Evolutionary conservation across 2,329 filamentous ascomycete species (phyloP).

Genomic region (Neonectria sp.): DNA sequence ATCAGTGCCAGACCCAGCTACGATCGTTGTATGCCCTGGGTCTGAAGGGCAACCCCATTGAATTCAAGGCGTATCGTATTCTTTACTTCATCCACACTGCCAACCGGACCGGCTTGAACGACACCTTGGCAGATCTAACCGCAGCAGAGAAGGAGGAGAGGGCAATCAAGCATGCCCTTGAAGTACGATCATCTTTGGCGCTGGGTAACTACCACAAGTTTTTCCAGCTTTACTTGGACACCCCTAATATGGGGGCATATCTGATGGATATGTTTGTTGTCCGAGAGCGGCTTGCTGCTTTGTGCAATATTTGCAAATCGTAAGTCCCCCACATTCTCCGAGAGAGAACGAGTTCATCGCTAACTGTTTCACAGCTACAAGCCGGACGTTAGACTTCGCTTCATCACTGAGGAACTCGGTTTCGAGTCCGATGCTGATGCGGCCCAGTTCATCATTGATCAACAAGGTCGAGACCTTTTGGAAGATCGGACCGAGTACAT

Average conservation of each 20-base stretch:
- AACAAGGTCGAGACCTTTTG: slow-evolving; percentile 82
- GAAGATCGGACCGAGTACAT: slow-evolving; percentile 83
- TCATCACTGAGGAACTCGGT: slow-evolving; percentile 94
- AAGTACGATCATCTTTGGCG: slow-evolving; percentile 91
- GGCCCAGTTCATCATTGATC: slow-evolving; percentile 89
- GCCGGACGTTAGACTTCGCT: slow-evolving; percentile 88
- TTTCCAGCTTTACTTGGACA: slow-evolving; percentile 95
- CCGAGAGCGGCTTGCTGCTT: slow-evolving; percentile 90
- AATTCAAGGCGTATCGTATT: slow-evolving; percentile 99
- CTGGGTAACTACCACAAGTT: slow-evolving; percentile 98
- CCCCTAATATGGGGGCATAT: slow-evolving; percentile 97
- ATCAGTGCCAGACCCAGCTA: slow-evolving; percentile 99
- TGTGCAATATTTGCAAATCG: slow-evolving; percentile 96
- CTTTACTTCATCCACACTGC: slow-evolving; percentile 99
- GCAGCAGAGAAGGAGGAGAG: slow-evolving; percentile 91
- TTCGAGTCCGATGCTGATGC: slow-evolving; percentile 95
- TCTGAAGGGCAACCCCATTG: slow-evolving; percentile 89
- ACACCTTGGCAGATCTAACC: slow-evolving; percentile 99
- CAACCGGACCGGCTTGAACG: slow-evolving; percentile 98
- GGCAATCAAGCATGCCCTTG: slow-evolving; percentile 90
- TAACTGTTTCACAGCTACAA: slow-evolving; percentile 83
- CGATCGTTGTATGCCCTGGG: slow-evolving; percentile 91
- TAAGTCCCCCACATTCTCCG: slow-evolving; percentile 66
- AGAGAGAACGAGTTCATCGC: slow-evolving; percentile 43
- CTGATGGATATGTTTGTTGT: slow-evolving; percentile 99